Evolutionary conservation across 2,329 filamentous ascomycete species (phyloP).

Genomic region (Fusarium sp.): DNA sequence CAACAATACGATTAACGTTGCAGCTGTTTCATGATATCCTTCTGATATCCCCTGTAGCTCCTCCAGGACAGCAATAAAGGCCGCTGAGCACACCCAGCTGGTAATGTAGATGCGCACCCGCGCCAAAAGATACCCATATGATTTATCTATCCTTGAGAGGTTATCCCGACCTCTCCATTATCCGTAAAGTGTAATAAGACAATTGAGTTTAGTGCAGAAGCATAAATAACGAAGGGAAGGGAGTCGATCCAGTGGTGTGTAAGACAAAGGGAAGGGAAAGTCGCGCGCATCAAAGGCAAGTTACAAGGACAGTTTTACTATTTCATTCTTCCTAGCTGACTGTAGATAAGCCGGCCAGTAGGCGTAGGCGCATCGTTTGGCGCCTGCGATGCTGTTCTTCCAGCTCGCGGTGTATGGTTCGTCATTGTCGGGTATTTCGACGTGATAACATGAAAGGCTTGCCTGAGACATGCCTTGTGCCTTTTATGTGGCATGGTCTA

Average conservation of each 20-base stretch:
- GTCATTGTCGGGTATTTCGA: slow-evolving; percentile 37
- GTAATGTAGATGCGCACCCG: slow-evolving; percentile 24
- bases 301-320: slow-evolving; percentile 38
- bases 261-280: slow-evolving; percentile 44
- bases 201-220: slow-evolving; percentile 33
- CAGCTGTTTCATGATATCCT: slow-evolving; percentile 26
- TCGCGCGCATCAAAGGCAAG: slow-evolving; percentile 14
- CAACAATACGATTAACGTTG: slow-evolving; percentile 35
- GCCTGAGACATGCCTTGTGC: slow-evolving; percentile 10
- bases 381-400: slow-evolving; percentile 20
- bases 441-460: slow-evolving; percentile 37
- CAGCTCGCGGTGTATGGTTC: slow-evolving; percentile 27
- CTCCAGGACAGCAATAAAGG: slow-evolving; percentile 20
- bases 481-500: slow-evolving; percentile 9
- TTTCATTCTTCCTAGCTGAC: slow-evolving; percentile 35
- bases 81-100: background rate
- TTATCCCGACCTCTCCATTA: slow-evolving; percentile 39
- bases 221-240: slow-evolving; percentile 24
- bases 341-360: slow-evolving; percentile 23
- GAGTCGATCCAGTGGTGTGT: slow-evolving; percentile 38
- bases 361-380: slow-evolving; percentile 17
- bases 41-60: slow-evolving; percentile 31
- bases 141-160: slow-evolving; percentile 40
- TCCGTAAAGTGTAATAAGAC: slow-evolving; percentile 39
- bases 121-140: slow-evolving; percentile 28